Evolutionary conservation across 805 yeast species (phyloP).

Genomic region (Hanseniaspora clermontiae): DNA sequence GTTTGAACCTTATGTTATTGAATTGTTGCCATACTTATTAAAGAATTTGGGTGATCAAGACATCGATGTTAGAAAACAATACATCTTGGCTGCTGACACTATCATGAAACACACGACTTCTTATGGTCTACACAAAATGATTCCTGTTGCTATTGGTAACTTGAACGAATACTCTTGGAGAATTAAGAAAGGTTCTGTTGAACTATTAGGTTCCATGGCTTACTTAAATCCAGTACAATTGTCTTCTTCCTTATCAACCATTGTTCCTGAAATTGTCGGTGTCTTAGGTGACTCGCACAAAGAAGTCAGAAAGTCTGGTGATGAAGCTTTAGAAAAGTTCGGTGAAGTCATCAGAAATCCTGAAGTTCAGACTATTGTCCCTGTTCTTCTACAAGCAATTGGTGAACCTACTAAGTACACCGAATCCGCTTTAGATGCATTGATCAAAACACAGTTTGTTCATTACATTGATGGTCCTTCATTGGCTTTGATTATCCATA

Average conservation of each 20-base stretch:
- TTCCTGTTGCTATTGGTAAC: slow-evolving; percentile 79
- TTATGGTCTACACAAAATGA: slow-evolving; percentile 78
- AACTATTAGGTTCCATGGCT: slow-evolving; percentile 93
- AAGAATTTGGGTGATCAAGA: slow-evolving; percentile 73
- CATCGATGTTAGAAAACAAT: slow-evolving; percentile 78
- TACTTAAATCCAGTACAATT: slow-evolving; percentile 89
- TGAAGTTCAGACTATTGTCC: slow-evolving; percentile 86
- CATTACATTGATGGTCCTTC: slow-evolving; percentile 98
- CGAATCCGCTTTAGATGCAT: slow-evolving; percentile 71
- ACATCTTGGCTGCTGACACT: slow-evolving; percentile 71
- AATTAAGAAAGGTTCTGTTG: slow-evolving; percentile 92
- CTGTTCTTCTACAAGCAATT: slow-evolving; percentile 75
- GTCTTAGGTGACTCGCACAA: slow-evolving; percentile 90
- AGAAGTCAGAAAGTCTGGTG: slow-evolving; percentile 93
- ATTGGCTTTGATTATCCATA: slow-evolving; percentile 85
- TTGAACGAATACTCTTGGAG: slow-evolving; percentile 90
- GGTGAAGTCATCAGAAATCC: slow-evolving; percentile 97
- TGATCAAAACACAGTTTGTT: slow-evolving; percentile 83
- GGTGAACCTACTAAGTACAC: slow-evolving; percentile 91
- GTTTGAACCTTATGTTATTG: slow-evolving; percentile 92
- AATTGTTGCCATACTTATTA: slow-evolving; percentile 68
- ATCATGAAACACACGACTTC: slow-evolving; percentile 88
- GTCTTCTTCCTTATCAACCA: slow-evolving; percentile 74
- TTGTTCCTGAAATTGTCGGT: slow-evolving; percentile 93
- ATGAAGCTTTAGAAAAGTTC: slow-evolving; percentile 70